Evolutionary conservation across 108 stramenopile genomes (phyloP).

Genomic region (Fragilaria crotonensis): DNA sequence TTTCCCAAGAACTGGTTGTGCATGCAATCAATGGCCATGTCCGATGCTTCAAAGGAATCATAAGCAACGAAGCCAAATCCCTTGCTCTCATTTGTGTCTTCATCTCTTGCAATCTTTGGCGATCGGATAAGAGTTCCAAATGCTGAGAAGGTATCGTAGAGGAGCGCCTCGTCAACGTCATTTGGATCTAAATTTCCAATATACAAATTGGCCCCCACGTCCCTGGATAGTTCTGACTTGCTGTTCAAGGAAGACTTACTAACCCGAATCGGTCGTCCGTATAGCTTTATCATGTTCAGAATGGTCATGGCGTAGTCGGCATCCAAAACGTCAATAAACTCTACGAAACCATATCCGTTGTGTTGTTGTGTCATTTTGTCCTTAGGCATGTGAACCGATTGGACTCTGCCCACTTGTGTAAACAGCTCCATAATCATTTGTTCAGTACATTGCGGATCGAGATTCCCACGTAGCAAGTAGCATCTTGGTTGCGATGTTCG

Average conservation of each 20-base stretch:
- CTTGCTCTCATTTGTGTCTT: slow-evolving; percentile 75
- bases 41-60: slow-evolving; percentile 91
- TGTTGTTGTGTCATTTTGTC: slow-evolving; percentile 88
- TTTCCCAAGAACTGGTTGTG: slow-evolving; percentile 95
- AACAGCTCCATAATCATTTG: slow-evolving; percentile 93
- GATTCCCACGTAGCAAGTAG: slow-evolving; percentile 97
- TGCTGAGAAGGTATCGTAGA: slow-evolving; percentile 97
- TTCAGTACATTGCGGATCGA: slow-evolving; percentile 83
- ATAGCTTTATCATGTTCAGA: slow-evolving; percentile 96
- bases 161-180: slow-evolving; percentile 95
- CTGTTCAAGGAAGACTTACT: slow-evolving; percentile 85
- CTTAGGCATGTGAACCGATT: slow-evolving; percentile 96
- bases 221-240: slow-evolving; percentile 54
- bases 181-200: slow-evolving; percentile 92
- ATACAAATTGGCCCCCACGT: slow-evolving; percentile 98
- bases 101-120: slow-evolving; percentile 87
- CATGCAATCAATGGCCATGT: slow-evolving; percentile 98
- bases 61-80: slow-evolving; percentile 95
- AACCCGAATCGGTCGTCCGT: slow-evolving; percentile 84
- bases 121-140: slow-evolving; percentile 93
- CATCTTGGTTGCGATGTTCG: slow-evolving; percentile 99
- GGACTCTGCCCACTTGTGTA: slow-evolving; percentile 89
- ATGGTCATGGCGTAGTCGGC: slow-evolving; percentile 97
- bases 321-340: slow-evolving; percentile 87
- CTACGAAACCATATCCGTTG: slow-evolving; percentile 96